Conservation (phyloP, 208 protist genomes). For the Lotmaria passim region DNA sequence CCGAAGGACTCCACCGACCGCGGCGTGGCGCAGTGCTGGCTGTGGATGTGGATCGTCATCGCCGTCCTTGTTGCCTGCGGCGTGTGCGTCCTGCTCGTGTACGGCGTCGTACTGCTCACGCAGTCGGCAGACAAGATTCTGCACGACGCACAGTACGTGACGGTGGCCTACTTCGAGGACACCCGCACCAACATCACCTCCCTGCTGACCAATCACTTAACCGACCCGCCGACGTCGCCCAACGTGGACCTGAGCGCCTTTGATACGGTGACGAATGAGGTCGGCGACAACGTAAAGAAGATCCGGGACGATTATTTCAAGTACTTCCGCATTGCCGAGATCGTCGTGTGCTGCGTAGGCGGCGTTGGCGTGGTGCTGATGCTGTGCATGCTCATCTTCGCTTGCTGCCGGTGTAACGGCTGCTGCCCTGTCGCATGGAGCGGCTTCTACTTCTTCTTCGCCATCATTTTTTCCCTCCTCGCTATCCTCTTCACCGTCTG, state of each 20-base stretch:
- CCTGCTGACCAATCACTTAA: conserved; percentile 49
- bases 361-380: conserved; percentile 59
- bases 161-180: conserved; percentile 56
- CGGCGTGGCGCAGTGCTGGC: conserved; percentile 42
- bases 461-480: conserved; percentile 60
- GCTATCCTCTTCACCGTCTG: conserved; percentile 63
- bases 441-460: conserved; percentile 70
- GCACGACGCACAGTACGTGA: conserved; percentile 37
- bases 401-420: conserved; percentile 46
- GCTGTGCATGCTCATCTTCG: conserved; percentile 65
- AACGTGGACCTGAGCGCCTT: conserved; percentile 46
- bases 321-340: conserved; percentile 61
- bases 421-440: conserved; percentile 49
- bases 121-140: conserved; percentile 30
- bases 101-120: conserved; percentile 50
- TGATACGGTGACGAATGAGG: conserved; percentile 36
- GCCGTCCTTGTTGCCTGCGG: conserved; percentile 51
- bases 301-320: conserved; percentile 59
- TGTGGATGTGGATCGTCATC: conserved; percentile 78
- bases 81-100: conserved; percentile 66
- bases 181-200: conserved; percentile 37
- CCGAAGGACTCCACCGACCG: conserved; percentile 36
- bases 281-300: conserved; percentile 35
- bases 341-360: conserved; percentile 60
- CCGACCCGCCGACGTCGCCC: conserved; percentile 25